Evolutionary conservation across 345 rosid genomes (phyloP).

Genomic region (Raphanus raphanistrum): DNA sequence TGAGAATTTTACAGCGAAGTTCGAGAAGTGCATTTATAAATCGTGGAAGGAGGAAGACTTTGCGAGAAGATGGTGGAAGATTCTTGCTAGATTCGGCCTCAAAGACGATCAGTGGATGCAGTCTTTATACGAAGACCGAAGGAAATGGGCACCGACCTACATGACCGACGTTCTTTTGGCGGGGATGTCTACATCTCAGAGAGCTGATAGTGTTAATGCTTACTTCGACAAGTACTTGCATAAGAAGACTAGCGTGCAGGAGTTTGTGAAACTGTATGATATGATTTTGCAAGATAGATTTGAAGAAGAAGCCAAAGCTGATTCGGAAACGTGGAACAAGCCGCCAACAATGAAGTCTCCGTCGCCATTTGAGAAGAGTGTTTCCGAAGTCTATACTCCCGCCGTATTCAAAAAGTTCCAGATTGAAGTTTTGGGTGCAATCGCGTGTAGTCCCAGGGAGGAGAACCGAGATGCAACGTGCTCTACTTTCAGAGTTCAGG

Average conservation of each 20-base stretch:
- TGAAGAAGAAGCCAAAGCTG: conserved; percentile 75
- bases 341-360: conserved; percentile 69
- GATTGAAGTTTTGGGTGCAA: conserved; percentile 63
- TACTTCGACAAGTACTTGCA: conserved; percentile 66
- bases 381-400: conserved; percentile 60
- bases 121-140: conserved; percentile 55
- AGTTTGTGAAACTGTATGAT: conserved; percentile 58
- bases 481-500: conserved; percentile 57
- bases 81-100: conserved; percentile 57
- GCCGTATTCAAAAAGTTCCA: conserved; percentile 69
- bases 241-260: conserved; percentile 60
- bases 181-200: conserved; percentile 59
- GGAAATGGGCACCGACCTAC: conserved; percentile 65
- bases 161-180: conserved; percentile 53
- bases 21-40: conserved; percentile 64
- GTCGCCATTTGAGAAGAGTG: conserved; percentile 69
- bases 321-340: conserved; percentile 63
- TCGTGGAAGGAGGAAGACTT: conserved; percentile 68
- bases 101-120: conserved; percentile 58
- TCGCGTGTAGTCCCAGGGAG: conserved; percentile 63
- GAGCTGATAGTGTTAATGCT: conserved; percentile 62
- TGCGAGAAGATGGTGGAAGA: conserved; percentile 60
- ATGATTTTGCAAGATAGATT: conserved; percentile 56
- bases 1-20: conserved; percentile 51
- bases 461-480: conserved; percentile 54